phyloP scores from a whole-genome alignment of 768 basidiomycete genomes.

The Collybia mongolica region DNA sequence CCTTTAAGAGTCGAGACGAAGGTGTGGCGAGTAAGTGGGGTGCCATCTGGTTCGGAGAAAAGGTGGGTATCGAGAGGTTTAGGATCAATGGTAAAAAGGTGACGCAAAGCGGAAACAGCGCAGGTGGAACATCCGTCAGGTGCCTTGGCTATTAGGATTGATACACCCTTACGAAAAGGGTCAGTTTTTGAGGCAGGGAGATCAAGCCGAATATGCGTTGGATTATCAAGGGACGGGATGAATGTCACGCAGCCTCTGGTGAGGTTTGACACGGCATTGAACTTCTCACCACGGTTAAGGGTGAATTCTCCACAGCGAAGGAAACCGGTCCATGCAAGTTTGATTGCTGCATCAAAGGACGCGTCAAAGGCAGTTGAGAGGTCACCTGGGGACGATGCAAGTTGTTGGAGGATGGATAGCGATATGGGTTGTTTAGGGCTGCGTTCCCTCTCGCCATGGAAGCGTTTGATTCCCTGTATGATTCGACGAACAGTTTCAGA shows the following conservation, averaged over 20 bases:
- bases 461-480: too few species aligned
- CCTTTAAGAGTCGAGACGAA: slow-evolving; percentile 14
- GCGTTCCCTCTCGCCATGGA: too few species aligned
- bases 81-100: neutral
- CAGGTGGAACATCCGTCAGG: slow-evolving; percentile 13
- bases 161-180: slow-evolving; percentile 23
- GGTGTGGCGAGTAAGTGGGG: slow-evolving; percentile 7
- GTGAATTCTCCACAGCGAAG: slow-evolving; percentile 2
- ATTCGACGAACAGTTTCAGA: slow-evolving; percentile 25
- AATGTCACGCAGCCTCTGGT: too few species aligned
- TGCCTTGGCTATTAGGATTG: slow-evolving; percentile 14
- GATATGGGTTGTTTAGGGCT: too few species aligned
- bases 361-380: too few species aligned
- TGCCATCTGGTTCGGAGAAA: slow-evolving; percentile 7
- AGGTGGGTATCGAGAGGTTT: too few species aligned
- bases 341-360: slow-evolving; percentile 16
- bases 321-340: slow-evolving; percentile 17
- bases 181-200: slow-evolving; percentile 36
- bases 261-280: slow-evolving; percentile 1
- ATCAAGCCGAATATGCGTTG: slow-evolving; percentile 20
- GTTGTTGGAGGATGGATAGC: slow-evolving; percentile 19
- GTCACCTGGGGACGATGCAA: slow-evolving; percentile 5
- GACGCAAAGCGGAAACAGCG: slow-evolving; percentile 12
- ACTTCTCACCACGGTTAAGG: neutral
- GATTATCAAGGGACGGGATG: slow-evolving; percentile 19